Percentiles rank a stretch among this genome's conserved stretches.
Conservation (phyloP, 2,329 filamentous ascomycete genomes). For the Claviceps paspali region DNA sequence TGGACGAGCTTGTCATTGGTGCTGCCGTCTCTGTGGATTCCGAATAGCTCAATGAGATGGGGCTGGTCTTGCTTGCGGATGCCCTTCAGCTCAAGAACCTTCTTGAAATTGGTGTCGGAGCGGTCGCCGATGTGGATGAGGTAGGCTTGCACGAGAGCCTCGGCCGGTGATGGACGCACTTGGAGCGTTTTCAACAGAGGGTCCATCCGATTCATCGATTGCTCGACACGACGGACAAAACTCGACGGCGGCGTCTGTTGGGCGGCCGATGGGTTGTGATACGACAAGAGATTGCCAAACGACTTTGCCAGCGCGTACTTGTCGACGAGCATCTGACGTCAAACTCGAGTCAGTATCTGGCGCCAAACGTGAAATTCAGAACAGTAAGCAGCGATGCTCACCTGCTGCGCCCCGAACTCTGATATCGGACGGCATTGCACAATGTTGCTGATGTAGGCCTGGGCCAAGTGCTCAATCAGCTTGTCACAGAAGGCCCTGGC, state of each 20-base stretch:
- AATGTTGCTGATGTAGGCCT: slow-evolving; percentile 65
- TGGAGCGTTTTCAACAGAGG: slow-evolving; percentile 92
- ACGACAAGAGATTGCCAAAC: slow-evolving; percentile 53
- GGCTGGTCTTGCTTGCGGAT: slow-evolving; percentile 71
- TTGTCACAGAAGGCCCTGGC: slow-evolving; percentile 91
- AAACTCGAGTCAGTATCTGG: no score
- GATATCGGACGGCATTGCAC: slow-evolving; percentile 83
- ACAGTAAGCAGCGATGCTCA: slow-evolving; percentile 25
- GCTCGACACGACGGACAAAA: slow-evolving; percentile 76
- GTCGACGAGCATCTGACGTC: slow-evolving; percentile 75
- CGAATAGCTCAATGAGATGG: slow-evolving; percentile 74
- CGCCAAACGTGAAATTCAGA: no score
- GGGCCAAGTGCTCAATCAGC: slow-evolving; percentile 75
- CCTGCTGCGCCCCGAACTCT: slow-evolving; percentile 86
- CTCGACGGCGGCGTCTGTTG: slow-evolving; percentile 32
- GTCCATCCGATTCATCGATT: slow-evolving; percentile 74
- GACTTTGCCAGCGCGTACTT: slow-evolving; percentile 79
- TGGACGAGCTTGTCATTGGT: slow-evolving; percentile 54
- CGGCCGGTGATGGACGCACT: slow-evolving; percentile 77
- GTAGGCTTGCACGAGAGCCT: slow-evolving; percentile 92
- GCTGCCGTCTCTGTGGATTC: slow-evolving; percentile 62
- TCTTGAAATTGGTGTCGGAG: slow-evolving; percentile 88
- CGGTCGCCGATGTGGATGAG: slow-evolving; percentile 92
- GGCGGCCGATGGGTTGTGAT: slow-evolving; percentile 35
- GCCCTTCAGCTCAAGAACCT: slow-evolving; percentile 90